Percentiles rank a stretch among this genome's conserved stretches.
phyloP scores from a whole-genome alignment of 164 flowering plant species.

The Cinnamomum micranthum region DNA sequence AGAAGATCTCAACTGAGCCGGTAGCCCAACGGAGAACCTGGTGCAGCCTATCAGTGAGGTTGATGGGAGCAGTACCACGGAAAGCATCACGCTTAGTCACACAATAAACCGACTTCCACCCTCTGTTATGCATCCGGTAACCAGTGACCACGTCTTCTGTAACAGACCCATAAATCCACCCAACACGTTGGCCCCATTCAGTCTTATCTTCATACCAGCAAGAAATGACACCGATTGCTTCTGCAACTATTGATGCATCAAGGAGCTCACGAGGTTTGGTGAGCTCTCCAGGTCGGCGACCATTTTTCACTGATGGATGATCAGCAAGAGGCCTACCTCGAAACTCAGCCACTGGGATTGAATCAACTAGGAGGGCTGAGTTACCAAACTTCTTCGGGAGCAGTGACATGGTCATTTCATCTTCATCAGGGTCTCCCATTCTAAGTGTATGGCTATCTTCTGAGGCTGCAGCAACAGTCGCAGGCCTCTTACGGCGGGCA shows the following conservation, averaged over 20 bases:
- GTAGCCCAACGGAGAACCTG: slow-evolving; percentile 97
- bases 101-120: slow-evolving; percentile 83
- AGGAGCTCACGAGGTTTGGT: slow-evolving; percentile 66
- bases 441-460: slow-evolving; percentile 44
- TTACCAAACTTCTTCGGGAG: slow-evolving; percentile 79
- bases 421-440: slow-evolving; percentile 53
- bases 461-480: slow-evolving; percentile 22
- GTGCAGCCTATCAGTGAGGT: slow-evolving; percentile 77
- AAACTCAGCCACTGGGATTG: slow-evolving; percentile 72
- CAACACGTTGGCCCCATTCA: slow-evolving; percentile 77
- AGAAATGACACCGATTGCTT: slow-evolving; percentile 64
- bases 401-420: slow-evolving; percentile 42
- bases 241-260: slow-evolving; percentile 72
- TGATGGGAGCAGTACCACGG: slow-evolving; percentile 86
- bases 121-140: slow-evolving; percentile 76
- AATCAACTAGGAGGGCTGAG: slow-evolving; percentile 67
- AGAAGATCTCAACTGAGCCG: slow-evolving; percentile 85
- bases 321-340: slow-evolving; percentile 90
- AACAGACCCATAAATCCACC: slow-evolving; percentile 88
- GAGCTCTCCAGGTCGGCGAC: slow-evolving; percentile 80
- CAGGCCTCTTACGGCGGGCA: slow-evolving; percentile 24
- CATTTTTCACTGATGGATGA: slow-evolving; percentile 48
- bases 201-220: slow-evolving; percentile 89
- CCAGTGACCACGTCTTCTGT: slow-evolving; percentile 90
- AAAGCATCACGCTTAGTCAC: slow-evolving; percentile 78